phyloP scores from a whole-genome alignment of 2,329 filamentous ascomycete genomes.

The Orbilia ellipsospora region DNA sequence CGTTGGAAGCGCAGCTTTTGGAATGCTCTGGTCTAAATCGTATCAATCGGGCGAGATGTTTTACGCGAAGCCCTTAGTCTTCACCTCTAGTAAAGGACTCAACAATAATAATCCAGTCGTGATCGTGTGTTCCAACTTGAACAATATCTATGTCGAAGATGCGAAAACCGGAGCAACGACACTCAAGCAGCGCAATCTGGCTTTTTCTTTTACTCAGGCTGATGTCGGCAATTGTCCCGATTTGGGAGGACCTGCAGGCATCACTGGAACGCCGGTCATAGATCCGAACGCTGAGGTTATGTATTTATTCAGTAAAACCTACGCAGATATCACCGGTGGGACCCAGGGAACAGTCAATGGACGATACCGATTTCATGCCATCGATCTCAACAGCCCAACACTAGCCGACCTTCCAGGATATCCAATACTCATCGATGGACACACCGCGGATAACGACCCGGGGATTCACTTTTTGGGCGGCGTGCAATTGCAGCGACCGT shows the following conservation, averaged over 20 bases:
- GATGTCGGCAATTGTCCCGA: conserved; percentile 34
- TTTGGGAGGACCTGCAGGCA: conserved; percentile 59
- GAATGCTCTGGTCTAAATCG: conserved; percentile 58
- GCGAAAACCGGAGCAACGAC: conserved; percentile 20
- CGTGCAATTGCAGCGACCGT: conserved; percentile 67
- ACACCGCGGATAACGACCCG: conserved; percentile 65
- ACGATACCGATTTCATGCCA: conserved; percentile 60
- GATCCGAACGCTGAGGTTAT: conserved; percentile 65
- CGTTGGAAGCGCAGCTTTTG: conserved; percentile 61
- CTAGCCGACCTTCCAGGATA: conserved; percentile 62
- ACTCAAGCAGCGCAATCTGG: conserved; percentile 23
- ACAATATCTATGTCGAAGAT: conserved; percentile 43
- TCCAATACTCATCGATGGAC: conserved; percentile 66
- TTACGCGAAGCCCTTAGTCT: conserved; percentile 40
- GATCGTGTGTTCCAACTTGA: conserved; percentile 30
- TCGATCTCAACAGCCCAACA: conserved; percentile 61
- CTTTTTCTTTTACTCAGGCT: conserved; percentile 12
- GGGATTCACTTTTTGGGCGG: conserved; percentile 67
- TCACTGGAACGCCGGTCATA: conserved; percentile 66
- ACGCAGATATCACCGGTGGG: conserved; percentile 58
- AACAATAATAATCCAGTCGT: conserved; percentile 36
- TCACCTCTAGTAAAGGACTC: conserved; percentile 37
- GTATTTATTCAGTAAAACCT: conserved; percentile 65
- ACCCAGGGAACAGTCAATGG: conserved; percentile 56
- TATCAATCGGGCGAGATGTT: conserved; percentile 31